Evolutionary conservation across 352 stramenopile species (phyloP).

Genomic region (Phytophthora citrophthora): DNA sequence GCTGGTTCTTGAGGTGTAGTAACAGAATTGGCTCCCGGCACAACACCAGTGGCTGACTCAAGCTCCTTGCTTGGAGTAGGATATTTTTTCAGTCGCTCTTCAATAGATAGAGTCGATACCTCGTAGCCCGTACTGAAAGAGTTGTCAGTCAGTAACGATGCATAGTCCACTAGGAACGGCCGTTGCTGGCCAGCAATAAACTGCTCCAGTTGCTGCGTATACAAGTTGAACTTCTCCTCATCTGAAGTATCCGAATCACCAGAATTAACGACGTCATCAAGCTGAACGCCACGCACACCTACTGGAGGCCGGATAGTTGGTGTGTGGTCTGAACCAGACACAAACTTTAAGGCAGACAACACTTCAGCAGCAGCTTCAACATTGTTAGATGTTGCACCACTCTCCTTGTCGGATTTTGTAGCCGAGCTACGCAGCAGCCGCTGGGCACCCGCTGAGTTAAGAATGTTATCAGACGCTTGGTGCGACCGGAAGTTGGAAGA

Average conservation of each 20-base stretch:
- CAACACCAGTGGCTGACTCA: constrained; percentile 25
- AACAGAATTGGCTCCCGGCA: constrained; percentile 1
- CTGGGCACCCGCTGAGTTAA: constrained; percentile 75
- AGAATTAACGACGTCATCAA: constrained; percentile 31
- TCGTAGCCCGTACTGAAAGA: constrained; percentile 83
- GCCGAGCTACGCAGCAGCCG: constrained; percentile 41
- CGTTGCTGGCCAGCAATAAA: constrained; percentile 77
- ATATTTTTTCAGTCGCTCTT: constrained; percentile 64
- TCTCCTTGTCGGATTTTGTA: constrained; percentile 16
- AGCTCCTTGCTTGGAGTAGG: constrained; percentile 49
- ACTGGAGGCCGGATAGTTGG: constrained; percentile 17
- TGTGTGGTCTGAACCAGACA: constrained; percentile 43
- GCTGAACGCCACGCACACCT: constrained; percentile 14
- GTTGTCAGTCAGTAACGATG: constrained; percentile 76
- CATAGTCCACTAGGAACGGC: constrained; percentile 84
- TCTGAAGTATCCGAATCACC: constrained; percentile 37
- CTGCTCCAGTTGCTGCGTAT: constrained; percentile 57
- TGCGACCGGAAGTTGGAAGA: constrained; percentile 87
- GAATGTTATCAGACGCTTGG: constrained; percentile 86
- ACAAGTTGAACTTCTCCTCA: constrained; percentile 58
- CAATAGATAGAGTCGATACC: constrained; percentile 66
- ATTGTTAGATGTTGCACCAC: constrained; percentile 4
- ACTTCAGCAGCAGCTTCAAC: constrained; percentile 4
- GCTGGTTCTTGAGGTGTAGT: constrained; percentile 19
- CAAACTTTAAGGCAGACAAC: constrained; percentile 35